These are phyloP conservation scores for Suillus paluster DNA, from an alignment of 768 basidiomycete species.

Conservation along the genomic window DNA sequence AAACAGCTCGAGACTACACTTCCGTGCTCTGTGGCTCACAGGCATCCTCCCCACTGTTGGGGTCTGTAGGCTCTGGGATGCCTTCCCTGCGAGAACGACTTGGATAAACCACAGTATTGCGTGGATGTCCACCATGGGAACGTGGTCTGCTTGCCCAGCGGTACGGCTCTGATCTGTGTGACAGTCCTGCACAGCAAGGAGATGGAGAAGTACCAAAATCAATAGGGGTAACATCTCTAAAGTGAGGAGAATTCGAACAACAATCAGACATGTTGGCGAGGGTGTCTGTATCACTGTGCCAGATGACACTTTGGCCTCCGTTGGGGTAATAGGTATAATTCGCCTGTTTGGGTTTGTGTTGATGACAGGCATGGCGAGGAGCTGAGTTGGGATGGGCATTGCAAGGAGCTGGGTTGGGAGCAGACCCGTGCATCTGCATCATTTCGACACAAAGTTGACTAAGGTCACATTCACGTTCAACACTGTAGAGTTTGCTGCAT, in stretches of 20 bases:
- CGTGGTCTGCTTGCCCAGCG: background rate
- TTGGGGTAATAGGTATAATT: background rate
- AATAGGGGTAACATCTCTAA: background rate
- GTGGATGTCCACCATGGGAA: background rate
- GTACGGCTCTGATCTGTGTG: background rate
- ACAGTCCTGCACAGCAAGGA: background rate
- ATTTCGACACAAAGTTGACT: conserved; percentile 20
- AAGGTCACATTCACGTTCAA: conserved; percentile 19
- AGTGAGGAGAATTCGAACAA: background rate
- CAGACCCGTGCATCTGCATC: background rate
- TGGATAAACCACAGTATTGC: background rate
- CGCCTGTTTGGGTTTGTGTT: background rate
- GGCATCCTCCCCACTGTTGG: background rate
- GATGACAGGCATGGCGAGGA: too few species aligned
- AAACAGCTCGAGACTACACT: background rate
- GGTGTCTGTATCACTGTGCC: background rate
- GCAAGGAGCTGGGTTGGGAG: background rate
- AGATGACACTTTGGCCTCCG: background rate
- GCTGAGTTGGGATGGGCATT: background rate
- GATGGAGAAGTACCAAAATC: background rate
- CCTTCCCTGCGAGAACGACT: background rate
- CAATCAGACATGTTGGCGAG: background rate
- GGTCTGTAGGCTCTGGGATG: background rate
- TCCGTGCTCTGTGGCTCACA: background rate
- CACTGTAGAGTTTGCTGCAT: background rate